phyloP scores from a whole-genome alignment of 495 filamentous ascomycete genomes.

The Copromyces sp. region DNA sequence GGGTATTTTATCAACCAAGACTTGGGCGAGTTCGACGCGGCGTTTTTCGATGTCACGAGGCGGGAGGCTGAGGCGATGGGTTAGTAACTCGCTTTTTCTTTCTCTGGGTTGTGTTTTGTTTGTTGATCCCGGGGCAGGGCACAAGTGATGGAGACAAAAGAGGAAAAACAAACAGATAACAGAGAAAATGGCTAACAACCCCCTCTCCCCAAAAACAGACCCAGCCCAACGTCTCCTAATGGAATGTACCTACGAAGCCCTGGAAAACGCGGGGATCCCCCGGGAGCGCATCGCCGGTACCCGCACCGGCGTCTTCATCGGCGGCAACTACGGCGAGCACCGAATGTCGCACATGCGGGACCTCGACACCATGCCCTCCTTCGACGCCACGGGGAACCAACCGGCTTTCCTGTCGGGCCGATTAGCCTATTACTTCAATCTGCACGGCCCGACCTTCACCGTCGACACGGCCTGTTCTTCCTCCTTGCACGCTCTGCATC shows the following conservation, averaged over 20 bases:
- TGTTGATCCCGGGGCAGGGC: too few species aligned
- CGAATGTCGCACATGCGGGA: constrained; percentile 29
- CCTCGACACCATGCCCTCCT: constrained; percentile 28
- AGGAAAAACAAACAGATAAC: too few species aligned
- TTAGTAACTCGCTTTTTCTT: neutral
- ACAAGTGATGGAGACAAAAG: neutral
- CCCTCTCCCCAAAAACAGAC: constrained; percentile 17
- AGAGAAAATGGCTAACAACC: neutral
- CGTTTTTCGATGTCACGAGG: constrained; percentile 42
- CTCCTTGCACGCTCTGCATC: constrained; percentile 47
- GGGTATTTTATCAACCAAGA: constrained; percentile 48
- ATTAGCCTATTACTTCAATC: constrained; percentile 43
- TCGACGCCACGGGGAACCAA: constrained; percentile 33
- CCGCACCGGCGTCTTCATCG: constrained; percentile 36
- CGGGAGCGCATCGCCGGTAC: constrained; percentile 35
- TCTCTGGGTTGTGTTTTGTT: neutral
- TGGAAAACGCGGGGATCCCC: constrained; percentile 41
- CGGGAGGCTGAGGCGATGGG: constrained; percentile 41
- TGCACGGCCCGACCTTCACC: constrained; percentile 50
- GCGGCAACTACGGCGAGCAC: constrained; percentile 30
- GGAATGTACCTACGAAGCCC: constrained; percentile 40
- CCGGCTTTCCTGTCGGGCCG: constrained; percentile 46
- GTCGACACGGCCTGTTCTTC: constrained; percentile 84
- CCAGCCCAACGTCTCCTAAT: constrained; percentile 48
- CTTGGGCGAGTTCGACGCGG: constrained; percentile 37